Base-by-base conservation (phyloP, 371 early-diverging fungal species). In the Chytridiales sp. region DNA sequence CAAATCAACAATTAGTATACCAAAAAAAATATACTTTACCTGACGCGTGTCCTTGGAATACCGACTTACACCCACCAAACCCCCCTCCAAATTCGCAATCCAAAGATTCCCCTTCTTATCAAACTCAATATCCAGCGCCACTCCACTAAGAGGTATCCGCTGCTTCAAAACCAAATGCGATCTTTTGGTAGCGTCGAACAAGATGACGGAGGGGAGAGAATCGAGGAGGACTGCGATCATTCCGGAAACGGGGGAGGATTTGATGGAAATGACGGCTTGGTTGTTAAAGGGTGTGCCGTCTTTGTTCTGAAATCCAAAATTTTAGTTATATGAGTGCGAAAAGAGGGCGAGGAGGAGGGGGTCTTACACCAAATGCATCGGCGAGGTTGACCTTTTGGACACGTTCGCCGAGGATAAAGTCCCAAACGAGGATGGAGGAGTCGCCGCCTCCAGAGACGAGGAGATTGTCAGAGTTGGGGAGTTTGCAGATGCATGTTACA, bases 381-480 rank as follows among this genome's bases (percentile, higher is more conserved):
- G 47, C 32, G 47, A 64, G 9, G 35, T 42, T 43, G 30, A 56
- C n/a, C 27, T 29, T 31, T n/a, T 70, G 59, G 6, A 66, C 8
- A 17, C 47, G 47, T 6, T 44, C 42, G 4, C 63, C 56, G 5
- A 29, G 8, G 3, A 8, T 13, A 9, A 61, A 85, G 43, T 92
- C 80, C 95, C 95, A 97, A 11, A 90, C 66, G 27, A 87, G 79
- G 9, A 95, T 46, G 3, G 80, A 82, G 42, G 82, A 82, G 73
- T 97, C 97, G 44, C 97, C 97, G 44, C 94, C 91, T 27, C 90
- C 92, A 19, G 94, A 92, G 4, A 91, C 67, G 32, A 92, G 67
- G 9, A 81, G 34, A n/a, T 69, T 59, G 3, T 79, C 62, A 21
- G 74, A 64, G 67, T 81, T 82, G 34, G 80, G 78, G 24, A 83